Conservation (phyloP, 768 basidiomycete genomes). For the Atractiella rhizophila region DNA sequence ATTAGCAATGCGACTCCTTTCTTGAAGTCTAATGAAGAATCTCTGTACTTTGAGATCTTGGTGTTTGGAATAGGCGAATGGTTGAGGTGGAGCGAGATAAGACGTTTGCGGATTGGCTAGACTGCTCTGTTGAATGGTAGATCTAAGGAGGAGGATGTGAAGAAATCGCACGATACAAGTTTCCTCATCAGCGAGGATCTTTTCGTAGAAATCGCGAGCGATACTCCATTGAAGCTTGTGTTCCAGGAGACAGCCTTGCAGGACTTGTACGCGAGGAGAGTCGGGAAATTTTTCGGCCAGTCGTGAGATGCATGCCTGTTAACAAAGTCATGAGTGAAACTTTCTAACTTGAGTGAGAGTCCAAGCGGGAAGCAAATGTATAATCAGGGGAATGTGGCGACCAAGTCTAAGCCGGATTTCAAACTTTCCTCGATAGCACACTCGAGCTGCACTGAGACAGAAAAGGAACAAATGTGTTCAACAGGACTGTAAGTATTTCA, state of each 20-base stretch:
- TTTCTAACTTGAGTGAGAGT: too few species aligned
- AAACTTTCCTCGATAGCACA: too few species aligned
- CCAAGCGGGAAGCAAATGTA: too few species aligned
- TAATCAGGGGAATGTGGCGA: too few species aligned
- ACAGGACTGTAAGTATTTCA: too few species aligned
- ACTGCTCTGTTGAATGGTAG: background rate
- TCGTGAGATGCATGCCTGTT: constrained; percentile 37
- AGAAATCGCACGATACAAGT: constrained; percentile 38
- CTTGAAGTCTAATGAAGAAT: constrained; percentile 37
- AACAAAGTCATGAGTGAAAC: too few species aligned
- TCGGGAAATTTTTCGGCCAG: constrained; percentile 43
- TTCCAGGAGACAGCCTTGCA: constrained; percentile 57
- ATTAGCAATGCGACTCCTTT: constrained; percentile 45
- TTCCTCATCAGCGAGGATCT: constrained; percentile 36
- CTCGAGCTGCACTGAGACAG: too few species aligned
- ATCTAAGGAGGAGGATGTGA: background rate
- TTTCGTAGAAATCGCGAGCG: constrained; percentile 39
- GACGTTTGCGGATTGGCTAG: constrained; percentile 56
- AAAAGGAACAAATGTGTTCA: too few species aligned
- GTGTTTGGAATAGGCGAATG: background rate
- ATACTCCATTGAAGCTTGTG: constrained; percentile 33
- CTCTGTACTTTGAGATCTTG: background rate
- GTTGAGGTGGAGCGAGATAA: constrained; percentile 44
- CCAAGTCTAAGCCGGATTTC: too few species aligned
- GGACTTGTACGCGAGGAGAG: constrained; percentile 52